Evolutionary conservation across 208 protist species (phyloP).

Genomic region (Trichomonas gallinae): DNA sequence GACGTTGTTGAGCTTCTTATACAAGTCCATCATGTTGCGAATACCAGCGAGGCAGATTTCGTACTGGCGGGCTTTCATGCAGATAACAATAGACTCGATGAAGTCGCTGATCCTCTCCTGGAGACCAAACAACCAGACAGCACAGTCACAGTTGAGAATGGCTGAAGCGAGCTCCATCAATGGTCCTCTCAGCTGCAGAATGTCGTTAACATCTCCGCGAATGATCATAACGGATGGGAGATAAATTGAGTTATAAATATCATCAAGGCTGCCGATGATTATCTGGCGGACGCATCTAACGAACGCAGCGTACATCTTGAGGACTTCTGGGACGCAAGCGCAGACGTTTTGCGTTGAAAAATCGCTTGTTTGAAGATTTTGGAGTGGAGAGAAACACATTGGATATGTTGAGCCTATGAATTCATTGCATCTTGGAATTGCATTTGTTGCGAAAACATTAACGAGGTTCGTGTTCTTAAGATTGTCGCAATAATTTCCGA

Average conservation of each 20-base stretch:
- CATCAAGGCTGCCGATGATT: background rate
- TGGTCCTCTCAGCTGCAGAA: background rate
- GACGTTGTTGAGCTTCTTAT: background rate
- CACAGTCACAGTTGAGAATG: background rate
- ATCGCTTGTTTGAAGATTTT: background rate
- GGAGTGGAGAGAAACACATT: background rate
- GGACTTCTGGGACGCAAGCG: background rate
- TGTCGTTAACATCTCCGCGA: background rate
- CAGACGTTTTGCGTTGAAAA: background rate
- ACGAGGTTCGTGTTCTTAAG: background rate
- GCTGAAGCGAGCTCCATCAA: background rate
- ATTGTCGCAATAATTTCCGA: background rate
- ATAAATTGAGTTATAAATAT: background rate
- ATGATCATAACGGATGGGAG: background rate
- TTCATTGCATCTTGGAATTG: background rate
- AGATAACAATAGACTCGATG: background rate
- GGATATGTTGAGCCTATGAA: background rate
- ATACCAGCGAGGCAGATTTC: background rate
- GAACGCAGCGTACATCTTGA: background rate
- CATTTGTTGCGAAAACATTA: background rate
- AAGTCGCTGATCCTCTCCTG: background rate
- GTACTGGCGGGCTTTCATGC: background rate
- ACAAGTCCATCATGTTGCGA: background rate
- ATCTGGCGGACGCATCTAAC: background rate
- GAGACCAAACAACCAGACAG: background rate